These are phyloP conservation scores for Leersia perrieri DNA, from an alignment of 176 grass and related monocot species.

Conservation along the genomic window DNA sequence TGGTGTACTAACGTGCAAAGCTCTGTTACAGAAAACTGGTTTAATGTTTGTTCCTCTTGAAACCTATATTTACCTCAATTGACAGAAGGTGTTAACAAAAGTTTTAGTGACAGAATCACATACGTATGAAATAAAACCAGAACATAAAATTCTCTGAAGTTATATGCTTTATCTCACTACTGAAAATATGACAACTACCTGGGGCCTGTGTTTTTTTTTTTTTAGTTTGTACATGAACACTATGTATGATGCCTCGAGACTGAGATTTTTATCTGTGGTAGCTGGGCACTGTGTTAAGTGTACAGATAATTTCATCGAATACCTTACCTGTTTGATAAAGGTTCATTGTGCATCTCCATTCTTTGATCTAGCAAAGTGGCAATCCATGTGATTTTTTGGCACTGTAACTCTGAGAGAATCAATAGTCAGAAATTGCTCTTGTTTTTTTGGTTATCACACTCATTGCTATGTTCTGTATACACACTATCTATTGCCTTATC, in stretches of 20 bases:
- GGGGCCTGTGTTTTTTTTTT: too few species aligned
- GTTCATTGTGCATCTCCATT: conserved; percentile 1
- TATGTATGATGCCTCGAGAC: neutral
- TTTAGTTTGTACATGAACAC: neutral
- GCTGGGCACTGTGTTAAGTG: neutral
- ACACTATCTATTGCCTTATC: neutral
- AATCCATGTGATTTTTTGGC: neutral
- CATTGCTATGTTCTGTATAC: neutral
- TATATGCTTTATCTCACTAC: neutral
- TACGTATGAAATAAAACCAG: neutral
- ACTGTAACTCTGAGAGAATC: neutral
- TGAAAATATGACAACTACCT: neutral
- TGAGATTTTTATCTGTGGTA: neutral
- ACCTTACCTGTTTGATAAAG: neutral
- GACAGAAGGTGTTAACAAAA: neutral
- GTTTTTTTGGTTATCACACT: neutral
- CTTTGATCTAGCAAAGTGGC: neutral
- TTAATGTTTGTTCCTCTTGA: neutral
- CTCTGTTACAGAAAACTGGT: too few species aligned
- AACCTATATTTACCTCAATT: neutral
- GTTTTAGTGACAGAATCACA: neutral
- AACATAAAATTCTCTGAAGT: neutral
- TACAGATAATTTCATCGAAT: neutral
- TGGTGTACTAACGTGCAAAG: neutral
- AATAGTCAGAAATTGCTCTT: neutral